These are phyloP conservation scores for Millerozyma miso DNA, from an alignment of 805 yeast species.

Conservation along the genomic window DNA sequence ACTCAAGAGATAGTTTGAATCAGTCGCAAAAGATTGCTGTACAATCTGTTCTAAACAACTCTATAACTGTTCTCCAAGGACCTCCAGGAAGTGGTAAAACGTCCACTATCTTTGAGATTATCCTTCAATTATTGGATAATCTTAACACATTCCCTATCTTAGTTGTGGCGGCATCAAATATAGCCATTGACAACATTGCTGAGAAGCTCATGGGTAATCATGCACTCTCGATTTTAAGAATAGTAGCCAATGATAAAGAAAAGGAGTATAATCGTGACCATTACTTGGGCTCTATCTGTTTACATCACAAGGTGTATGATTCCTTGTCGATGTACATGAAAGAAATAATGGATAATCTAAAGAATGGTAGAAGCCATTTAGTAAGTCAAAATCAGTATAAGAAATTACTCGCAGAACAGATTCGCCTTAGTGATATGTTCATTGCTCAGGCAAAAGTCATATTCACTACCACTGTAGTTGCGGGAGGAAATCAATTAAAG, in stretches of 20 bases:
- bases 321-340: conserved; percentile 44
- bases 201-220: conserved; percentile 55
- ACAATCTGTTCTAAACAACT: conserved; percentile 48
- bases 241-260: conserved; percentile 58
- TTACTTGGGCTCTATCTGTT: conserved; percentile 54
- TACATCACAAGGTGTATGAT: conserved; percentile 56
- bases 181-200: conserved; percentile 74
- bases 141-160: conserved; percentile 58
- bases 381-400: conserved; percentile 46
- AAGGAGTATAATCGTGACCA: conserved; percentile 56
- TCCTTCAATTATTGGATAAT: conserved; percentile 51
- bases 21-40: conserved; percentile 56
- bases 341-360: conserved; percentile 41
- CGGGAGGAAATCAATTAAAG: conserved; percentile 64
- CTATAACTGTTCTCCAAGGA: conserved; percentile 45
- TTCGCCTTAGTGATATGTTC: conserved; percentile 43
- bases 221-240: conserved; percentile 50
- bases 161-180: conserved; percentile 72
- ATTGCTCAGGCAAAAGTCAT: conserved; percentile 66
- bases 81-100: conserved; percentile 68
- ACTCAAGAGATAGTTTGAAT: conserved; percentile 47
- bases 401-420: conserved; percentile 43
- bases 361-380: conserved; percentile 33
- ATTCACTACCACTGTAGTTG: conserved; percentile 68
- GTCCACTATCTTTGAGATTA: conserved; percentile 39